A percentile compares a stretch with the other conserved stretches of the same genome.
Evolutionary conservation across 176 grass and related monocot species (phyloP).

Genomic region (Raddia distichophylla): DNA sequence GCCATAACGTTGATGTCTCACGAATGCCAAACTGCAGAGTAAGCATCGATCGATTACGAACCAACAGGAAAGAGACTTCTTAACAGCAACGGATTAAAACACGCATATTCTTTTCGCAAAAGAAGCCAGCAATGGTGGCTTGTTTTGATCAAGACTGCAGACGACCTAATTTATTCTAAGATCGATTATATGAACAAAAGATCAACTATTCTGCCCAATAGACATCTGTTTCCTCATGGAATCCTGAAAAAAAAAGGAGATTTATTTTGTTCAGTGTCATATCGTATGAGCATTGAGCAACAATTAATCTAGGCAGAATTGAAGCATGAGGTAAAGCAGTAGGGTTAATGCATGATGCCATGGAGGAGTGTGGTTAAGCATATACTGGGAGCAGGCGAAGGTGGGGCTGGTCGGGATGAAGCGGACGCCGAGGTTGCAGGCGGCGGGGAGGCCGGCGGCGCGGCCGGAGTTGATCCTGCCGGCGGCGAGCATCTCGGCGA

Average conservation of each 20-base stretch:
- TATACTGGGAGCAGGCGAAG: constrained; percentile 38
- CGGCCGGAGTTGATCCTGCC: not conserved
- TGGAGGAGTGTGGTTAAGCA: too few species aligned
- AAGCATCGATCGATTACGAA: not conserved
- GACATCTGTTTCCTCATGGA: not conserved
- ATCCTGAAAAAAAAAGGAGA: not conserved
- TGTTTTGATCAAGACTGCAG: not conserved
- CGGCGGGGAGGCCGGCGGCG: constrained; percentile 22
- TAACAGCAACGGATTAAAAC: constrained; percentile 10
- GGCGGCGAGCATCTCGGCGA: constrained; percentile 29
- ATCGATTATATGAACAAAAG: not conserved
- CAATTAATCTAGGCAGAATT: not conserved
- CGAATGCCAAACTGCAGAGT: not conserved
- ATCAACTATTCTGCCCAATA: not conserved
- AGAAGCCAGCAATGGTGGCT: not conserved
- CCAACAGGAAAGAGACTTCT: not conserved
- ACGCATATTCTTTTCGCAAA: not conserved
- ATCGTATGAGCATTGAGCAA: not conserved
- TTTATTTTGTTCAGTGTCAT: not conserved
- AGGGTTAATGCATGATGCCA: not conserved
- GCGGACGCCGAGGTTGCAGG: not conserved
- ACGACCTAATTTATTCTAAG: not conserved
- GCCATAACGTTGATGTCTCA: not conserved
- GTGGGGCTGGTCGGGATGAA: constrained; percentile 35
- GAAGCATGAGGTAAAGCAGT: not conserved